Evolutionary conservation across 2,329 filamentous ascomycete species (phyloP).

Genomic region (Cladosporium sp.): DNA sequence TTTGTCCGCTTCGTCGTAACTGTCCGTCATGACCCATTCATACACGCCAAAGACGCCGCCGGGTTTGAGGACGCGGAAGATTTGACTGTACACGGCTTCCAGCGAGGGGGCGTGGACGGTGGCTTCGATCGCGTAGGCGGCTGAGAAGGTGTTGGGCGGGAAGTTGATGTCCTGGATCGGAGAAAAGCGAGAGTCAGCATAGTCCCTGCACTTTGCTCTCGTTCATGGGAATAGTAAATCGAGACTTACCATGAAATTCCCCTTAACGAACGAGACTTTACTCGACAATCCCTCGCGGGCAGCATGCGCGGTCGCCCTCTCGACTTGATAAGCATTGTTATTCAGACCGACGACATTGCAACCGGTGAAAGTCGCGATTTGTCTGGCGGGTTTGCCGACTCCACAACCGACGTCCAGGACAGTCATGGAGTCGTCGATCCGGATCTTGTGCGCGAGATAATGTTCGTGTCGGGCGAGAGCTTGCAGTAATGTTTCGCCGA

Average conservation of each 20-base stretch:
- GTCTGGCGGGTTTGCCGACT: constrained; percentile 28
- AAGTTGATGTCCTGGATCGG: constrained; percentile 20
- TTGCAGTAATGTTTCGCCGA: constrained; percentile 76
- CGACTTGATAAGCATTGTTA: constrained; percentile 29
- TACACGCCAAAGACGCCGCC: constrained; percentile 26
- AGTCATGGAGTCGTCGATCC: constrained; percentile 22
- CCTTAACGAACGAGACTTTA: constrained; percentile 80
- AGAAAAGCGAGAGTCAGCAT: neutral
- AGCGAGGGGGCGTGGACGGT: constrained; percentile 28
- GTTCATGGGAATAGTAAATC: too few species aligned
- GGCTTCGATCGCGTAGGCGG: constrained; percentile 30
- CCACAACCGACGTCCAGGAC: constrained; percentile 33
- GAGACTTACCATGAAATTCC: constrained; percentile 35
- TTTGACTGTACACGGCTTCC: constrained; percentile 25
- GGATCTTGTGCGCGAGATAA: constrained; percentile 25
- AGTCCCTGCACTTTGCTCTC: too few species aligned
- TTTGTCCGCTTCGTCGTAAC: constrained; percentile 22
- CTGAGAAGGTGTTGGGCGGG: constrained; percentile 25
- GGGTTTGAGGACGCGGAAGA: constrained; percentile 29
- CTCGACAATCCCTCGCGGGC: constrained; percentile 69
- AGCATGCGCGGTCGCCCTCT: constrained; percentile 56
- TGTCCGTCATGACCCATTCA: constrained; percentile 31
- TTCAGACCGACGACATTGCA: constrained; percentile 28
- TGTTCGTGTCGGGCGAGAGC: constrained; percentile 58
- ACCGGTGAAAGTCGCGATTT: constrained; percentile 28